Evolutionary conservation across 2,329 filamentous ascomycete species (phyloP), one percentile per base, ranked within the genome.

Genomic region (Stachybotrys echinatus): DNA sequence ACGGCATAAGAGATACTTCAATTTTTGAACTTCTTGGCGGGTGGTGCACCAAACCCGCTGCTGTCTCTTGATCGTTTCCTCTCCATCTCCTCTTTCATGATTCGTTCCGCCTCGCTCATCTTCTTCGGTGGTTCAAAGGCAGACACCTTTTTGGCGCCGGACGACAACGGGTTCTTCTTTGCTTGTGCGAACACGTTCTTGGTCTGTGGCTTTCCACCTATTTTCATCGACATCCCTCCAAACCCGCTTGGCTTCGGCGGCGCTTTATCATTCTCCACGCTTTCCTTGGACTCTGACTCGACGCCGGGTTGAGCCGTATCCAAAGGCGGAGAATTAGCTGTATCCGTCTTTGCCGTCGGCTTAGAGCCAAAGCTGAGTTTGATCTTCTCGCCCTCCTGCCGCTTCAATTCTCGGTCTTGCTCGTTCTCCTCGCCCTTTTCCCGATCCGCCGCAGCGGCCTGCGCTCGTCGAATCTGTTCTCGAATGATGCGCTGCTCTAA

Each of bases 51-150:
- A 48, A 74, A 73, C 0, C 76, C 75, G 1, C 66, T 66, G 4
- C 63, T 63, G 10, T 74, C 77, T 45, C 81, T 73, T 31, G 75
- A 68, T 49, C 85, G 75, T 64, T 90, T 91, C 55, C 79, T 76
- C 58, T 90, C 87, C 68, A 89, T 77, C 62, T 92, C 88, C 59
- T 88, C 86, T 67, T 87, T 89, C 91, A 95, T 96, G 61, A 94
- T 95, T 48, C 87, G 80, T 69, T 92, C 90, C 3, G 85, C 87
- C 63, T 95, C 89, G 60, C 88, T 92, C 80, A 95, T 92, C 61
- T 88, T 94, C 75, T 88, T 90, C 2, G 83, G 84, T 49, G 79
- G 79, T 53, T 83, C 82, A 4, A 80, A 70, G 12, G 74, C 77
- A 27, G 71, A 59, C 1, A 66, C 54, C 64, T 89, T 89, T 67